Conservation (phyloP, 164 flowering plant genomes). For the Protea cynaroides region DNA sequence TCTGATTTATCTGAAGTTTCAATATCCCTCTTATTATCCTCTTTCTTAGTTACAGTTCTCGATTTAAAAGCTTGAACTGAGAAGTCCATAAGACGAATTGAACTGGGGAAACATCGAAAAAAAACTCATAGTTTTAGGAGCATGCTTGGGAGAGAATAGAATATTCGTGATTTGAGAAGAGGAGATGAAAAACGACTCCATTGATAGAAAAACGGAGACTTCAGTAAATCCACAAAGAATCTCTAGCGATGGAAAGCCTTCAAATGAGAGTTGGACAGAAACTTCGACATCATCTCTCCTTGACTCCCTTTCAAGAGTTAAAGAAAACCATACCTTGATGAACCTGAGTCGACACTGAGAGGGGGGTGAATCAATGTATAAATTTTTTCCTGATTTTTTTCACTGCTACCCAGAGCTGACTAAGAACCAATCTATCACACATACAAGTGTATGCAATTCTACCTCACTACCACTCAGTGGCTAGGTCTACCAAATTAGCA, state of each 20-base stretch:
- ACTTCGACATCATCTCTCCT: slow-evolving; percentile 35
- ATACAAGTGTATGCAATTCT: too few relatives aligned
- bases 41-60: slow-evolving; percentile 12
- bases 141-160: background rate
- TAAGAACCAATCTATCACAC: too few relatives aligned
- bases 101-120: slow-evolving; percentile 4
- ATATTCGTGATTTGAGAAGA: background rate
- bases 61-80: slow-evolving; percentile 32
- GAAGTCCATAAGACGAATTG: slow-evolving; percentile 6
- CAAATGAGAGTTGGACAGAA: slow-evolving; percentile 26
- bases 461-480: too few relatives aligned
- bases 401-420: too few relatives aligned
- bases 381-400: too few relatives aligned
- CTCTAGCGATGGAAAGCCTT: slow-evolving; percentile 15
- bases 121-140: background rate
- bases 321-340: too few relatives aligned
- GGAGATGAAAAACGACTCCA: background rate
- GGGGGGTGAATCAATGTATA: too few relatives aligned
- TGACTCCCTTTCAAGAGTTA: background rate
- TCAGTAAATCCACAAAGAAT: slow-evolving; percentile 12
- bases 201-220: slow-evolving; percentile 3
- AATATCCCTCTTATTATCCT: slow-evolving; percentile 1
- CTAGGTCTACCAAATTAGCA: too few relatives aligned
- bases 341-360: too few relatives aligned
- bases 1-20: slow-evolving; percentile 3